Conservation (phyloP, 2,329 filamentous ascomycete genomes). For the Rutstroemia sydowiana region DNA sequence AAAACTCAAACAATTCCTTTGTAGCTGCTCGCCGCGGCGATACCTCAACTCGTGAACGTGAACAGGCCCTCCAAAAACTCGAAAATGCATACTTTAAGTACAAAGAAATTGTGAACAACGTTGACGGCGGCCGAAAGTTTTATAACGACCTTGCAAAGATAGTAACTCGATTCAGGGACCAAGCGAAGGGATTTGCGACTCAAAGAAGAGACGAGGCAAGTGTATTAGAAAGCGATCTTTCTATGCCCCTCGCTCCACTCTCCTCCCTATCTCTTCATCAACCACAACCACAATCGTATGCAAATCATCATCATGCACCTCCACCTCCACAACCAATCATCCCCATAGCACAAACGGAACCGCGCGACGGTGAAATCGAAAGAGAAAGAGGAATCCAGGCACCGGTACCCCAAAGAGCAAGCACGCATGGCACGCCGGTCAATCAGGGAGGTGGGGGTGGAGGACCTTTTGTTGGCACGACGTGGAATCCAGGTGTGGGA, state of each 20-base stretch:
- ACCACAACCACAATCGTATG: conserved; percentile 21
- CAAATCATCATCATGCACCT: conserved; percentile 18
- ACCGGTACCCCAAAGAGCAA: conserved; percentile 10
- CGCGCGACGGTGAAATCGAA: neutral
- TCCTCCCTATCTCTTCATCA: conserved; percentile 24
- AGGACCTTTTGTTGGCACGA: conserved; percentile 24
- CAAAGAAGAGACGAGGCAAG: conserved; percentile 74
- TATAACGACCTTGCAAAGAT: conserved; percentile 94
- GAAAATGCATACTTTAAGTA: conserved; percentile 94
- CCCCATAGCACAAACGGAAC: conserved; percentile 7
- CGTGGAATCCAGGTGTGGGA: conserved; percentile 76
- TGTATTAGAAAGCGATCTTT: conserved; percentile 52
- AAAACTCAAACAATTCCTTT: conserved; percentile 72
- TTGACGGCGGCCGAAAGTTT: conserved; percentile 88
- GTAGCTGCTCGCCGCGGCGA: conserved; percentile 56
- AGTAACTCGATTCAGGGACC: conserved; percentile 76
- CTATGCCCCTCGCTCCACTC: conserved; percentile 3
- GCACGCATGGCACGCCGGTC: conserved; percentile 34
- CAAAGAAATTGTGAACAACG: conserved; percentile 87
- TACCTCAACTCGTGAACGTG: conserved; percentile 62
- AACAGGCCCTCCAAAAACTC: conserved; percentile 76
- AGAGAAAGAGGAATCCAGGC: conserved; percentile 4
- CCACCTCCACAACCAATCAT: conserved; percentile 27
- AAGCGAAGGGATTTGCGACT: conserved; percentile 69
- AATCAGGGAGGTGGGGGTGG: neutral